Evolutionary conservation across 495 filamentous ascomycete species (phyloP), one percentile per base, ranked within the genome.

Genomic region (Aspergillus olivimuriae): DNA sequence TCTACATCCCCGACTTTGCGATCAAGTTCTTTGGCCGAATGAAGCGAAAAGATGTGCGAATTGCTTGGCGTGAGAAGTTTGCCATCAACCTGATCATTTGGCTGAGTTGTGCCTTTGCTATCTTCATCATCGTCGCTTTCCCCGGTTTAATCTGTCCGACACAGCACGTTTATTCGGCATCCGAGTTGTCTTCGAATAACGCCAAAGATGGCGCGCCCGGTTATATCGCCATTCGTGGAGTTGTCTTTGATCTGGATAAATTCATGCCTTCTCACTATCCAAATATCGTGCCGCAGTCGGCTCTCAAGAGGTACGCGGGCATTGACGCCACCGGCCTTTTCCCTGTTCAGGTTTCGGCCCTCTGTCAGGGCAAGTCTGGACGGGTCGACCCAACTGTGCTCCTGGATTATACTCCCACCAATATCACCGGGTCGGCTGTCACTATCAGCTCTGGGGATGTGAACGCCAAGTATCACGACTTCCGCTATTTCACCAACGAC

Each of bases 51-150:
- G 92, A 98, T 57, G 79, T 98, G n/a, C 85, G 88, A 34, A 73
- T 82, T 49, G 92, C 92, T 2, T 98, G 92, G 92, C 78, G 92
- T 47, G 92, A 98, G 60, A 98, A 98, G 73, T 64, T 97, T 43
- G 92, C 92, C 24, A 99, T 99, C 75, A 99, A 99, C 71, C 65
- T 97, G 51, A 77, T 97, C 63, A 99, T 99, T 58, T 99, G 92
- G 92, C 75, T 91, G 47, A 74, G 73, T 54, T 97, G 92, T 64
- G 68, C 67, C 35, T 68, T 86, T 50, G 79, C 86, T 2, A 74
- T 84, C 34, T 99, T 97, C 74, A 87, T 99, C 74, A 80, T 84
- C 57, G 81, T 96, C 43, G 76, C 79, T 53, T 94, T 98, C 62
- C 92, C 92, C 14, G 66, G 73, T 50, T 68, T 97, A 43, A 84